Conservation (phyloP, 306 rosid species). For the Cajanus cajan region DNA sequence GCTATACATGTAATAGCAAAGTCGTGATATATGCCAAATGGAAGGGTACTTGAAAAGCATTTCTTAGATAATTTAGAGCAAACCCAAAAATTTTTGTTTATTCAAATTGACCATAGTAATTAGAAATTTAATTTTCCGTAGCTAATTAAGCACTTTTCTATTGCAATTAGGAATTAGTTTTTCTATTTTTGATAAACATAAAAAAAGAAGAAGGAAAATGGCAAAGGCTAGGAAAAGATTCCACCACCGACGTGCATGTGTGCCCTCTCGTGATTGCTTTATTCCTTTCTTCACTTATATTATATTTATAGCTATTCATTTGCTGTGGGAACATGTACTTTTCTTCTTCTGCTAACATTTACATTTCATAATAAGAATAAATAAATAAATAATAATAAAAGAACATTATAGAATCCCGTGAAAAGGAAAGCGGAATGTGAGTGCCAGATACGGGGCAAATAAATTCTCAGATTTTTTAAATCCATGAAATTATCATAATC, state of each 20-base stretch:
- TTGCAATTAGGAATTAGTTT: neutral
- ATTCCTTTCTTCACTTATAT: conserved; percentile 40
- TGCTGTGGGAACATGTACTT: conserved; percentile 17
- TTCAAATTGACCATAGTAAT: neutral
- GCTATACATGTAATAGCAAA: neutral
- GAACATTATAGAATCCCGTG: neutral
- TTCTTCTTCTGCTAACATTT: neutral
- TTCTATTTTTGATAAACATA: neutral
- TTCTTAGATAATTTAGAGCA: neutral
- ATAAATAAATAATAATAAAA: no score
- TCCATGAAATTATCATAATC: neutral
- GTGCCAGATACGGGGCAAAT: neutral
- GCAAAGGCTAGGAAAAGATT: conserved; percentile 27
- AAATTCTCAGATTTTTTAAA: neutral
- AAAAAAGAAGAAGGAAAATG: neutral
- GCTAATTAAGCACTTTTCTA: neutral
- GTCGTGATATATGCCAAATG: conserved; percentile 30
- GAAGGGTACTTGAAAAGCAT: conserved; percentile 10
- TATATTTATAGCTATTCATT: no score
- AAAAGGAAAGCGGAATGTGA: neutral
- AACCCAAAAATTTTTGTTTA: neutral
- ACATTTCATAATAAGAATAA: neutral
- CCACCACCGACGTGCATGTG: conserved; percentile 29
- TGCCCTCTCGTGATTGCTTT: conserved; percentile 14
- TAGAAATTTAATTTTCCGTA: neutral